Evolutionary conservation across 1,284 basidiomycete genomes (phyloP), one percentile per base, ranked within the genome.

Genomic region (Exsudoporus floridanus): DNA sequence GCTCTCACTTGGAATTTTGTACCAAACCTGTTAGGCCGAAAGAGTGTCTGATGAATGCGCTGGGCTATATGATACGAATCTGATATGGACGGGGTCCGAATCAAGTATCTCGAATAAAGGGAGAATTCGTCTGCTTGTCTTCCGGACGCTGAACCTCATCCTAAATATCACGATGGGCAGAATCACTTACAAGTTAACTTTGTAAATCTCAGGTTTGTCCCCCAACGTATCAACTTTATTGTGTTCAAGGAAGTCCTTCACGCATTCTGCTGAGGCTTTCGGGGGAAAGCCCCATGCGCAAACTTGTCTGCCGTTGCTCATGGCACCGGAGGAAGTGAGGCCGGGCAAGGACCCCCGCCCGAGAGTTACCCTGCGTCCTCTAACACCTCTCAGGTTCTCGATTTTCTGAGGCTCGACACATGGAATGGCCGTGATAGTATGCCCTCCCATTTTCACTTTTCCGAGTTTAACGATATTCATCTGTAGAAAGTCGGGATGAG

Each of bases 11-110:
- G 64, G 60, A 78, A 81, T 53, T 72, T 75, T 48, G 70, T 69
- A 23, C 55, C 43, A 70, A 73, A 62, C 63, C 60, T 34, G 61
- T 63, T 46, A 70, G 73, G 72, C 13, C 70, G 60, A 61, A 73
- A 81, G 36, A 73, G 71, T 4, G 78, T 83, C 74, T 83, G 79
- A 65, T 91, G 86, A 43, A 87, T 56, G 35, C 73, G 69, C 43
- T 84, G 80, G 21, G 83, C 84, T 33, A 90, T 69, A 45, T 80
- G 78, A 60, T 88, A 81, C 1, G 88, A 88, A 62, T 89, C 85
- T 8, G 84, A 76, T 18, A 75, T 67, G 0, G 81, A 81, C 3
- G 68, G 63, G 44, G 84, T 65, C 27, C 80, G 80, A 30, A 90
- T 73, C 7, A 83, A 60, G 60, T 79, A 79, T 47, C 78, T 75